Evolutionary conservation across 169 alveolate genomes (phyloP), one percentile per base, ranked within the genome.

Genomic region (Plasmodium gaboni): DNA sequence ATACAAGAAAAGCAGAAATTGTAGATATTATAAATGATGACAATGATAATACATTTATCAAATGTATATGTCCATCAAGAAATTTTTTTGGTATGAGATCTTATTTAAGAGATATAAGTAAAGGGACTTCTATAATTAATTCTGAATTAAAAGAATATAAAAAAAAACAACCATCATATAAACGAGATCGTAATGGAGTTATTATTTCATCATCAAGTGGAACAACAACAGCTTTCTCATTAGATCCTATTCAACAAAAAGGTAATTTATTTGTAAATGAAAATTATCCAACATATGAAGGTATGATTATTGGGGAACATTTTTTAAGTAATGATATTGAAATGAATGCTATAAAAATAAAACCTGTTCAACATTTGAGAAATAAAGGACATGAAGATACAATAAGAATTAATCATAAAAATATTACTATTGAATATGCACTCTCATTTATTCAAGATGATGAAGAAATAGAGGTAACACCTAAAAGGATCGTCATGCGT

Each of bases 401-500:
- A 9, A 91, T 93, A 26, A 91, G 93, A 57, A 92, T 95, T 19
- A 91, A 73, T 50, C 71, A 87, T 32, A 94, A 89, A 88, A 83
- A 92, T 38, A 93, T 87, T 22, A 93, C 93, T 70, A 93, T 97
- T 72, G 99, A 97, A 71, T 97, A 96, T 68, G 97, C 97, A 2
- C 95, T 97, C 64, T 96, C 98, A 44, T 96, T 94, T 68, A 95
- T 97, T 44, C 94, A 93, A 91, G 97, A 96, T 26, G 98, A 96
- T 78, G 99, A 97, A 78, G 96, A 95, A 22, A 96, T 97, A 4
- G 99, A 97, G 92, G 97, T 97, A 13, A 97, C 99, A 44, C 99
- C 99, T n/a, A 96, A 96, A 61, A 73, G 97, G 57, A 93, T 97
- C 28, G 95, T 97, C 51, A 95, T 97, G 88, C 89, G 99, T 55